Conservation (phyloP, 2,329 filamentous ascomycete species). For the Colletotrichum viniferum region DNA sequence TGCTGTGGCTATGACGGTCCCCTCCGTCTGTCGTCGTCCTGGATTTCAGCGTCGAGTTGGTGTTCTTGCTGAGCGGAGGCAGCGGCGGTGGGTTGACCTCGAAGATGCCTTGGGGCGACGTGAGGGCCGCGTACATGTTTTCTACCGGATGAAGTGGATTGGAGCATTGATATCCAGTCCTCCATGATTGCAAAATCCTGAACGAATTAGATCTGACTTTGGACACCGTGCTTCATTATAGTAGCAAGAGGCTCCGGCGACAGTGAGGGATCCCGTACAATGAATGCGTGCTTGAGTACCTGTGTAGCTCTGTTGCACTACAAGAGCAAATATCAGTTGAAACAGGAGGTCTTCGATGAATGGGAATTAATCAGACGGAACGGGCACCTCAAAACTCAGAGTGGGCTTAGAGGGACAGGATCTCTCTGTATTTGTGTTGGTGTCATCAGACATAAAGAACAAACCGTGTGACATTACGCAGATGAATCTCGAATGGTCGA, state of each 20-base stretch:
- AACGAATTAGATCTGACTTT: too few species aligned
- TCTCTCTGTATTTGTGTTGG: too few species aligned
- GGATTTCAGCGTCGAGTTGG: background rate
- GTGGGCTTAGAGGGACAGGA: background rate
- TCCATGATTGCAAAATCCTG: too few species aligned
- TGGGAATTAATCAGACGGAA: background rate
- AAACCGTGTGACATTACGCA: background rate
- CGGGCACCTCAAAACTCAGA: background rate
- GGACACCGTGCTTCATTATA: too few species aligned
- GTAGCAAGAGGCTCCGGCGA: too few species aligned
- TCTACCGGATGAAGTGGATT: background rate
- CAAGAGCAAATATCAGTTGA: background rate
- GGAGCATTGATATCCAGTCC: too few species aligned
- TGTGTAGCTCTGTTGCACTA: background rate
- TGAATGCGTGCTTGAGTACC: too few species aligned
- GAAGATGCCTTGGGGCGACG: background rate
- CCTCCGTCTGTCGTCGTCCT: background rate
- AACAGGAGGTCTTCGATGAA: background rate
- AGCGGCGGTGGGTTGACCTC: background rate
- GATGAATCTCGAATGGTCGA: rapidly evolving
- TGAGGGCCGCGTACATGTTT: background rate
- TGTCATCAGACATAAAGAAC: background rate
- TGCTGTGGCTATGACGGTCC: background rate
- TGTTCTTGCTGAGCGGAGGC: background rate
- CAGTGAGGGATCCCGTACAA: too few species aligned